Percentiles rank a stretch among this genome's conserved stretches.
Conservation (phyloP, 331 rosid genomes). For the Cydonia oblonga region DNA sequence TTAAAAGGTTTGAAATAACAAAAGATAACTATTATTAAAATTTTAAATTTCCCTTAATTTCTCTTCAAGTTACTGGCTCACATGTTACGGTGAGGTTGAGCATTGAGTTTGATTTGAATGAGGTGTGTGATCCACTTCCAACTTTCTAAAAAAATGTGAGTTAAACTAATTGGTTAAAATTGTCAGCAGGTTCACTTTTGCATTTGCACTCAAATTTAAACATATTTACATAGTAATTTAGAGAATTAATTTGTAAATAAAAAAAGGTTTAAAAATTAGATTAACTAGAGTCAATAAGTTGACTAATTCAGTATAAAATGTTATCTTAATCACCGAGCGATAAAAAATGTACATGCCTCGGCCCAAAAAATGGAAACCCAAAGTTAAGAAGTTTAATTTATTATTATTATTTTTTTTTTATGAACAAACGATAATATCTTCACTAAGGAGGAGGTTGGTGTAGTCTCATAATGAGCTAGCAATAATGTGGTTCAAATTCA, state of each 20-base stretch:
- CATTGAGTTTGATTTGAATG: background rate
- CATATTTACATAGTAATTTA: too few relatives aligned
- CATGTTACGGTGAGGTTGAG: background rate
- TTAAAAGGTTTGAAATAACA: background rate
- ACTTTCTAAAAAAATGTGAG: background rate
- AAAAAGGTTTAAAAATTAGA: background rate
- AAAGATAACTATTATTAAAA: background rate
- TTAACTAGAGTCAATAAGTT: background rate
- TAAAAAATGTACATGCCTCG: background rate
- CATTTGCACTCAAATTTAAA: too few relatives aligned
- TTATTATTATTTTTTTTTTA: too few relatives aligned
- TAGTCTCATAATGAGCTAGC: accelerated
- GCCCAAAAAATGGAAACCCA: background rate
- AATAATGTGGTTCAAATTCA: too few relatives aligned
- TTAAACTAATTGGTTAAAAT: too few relatives aligned
- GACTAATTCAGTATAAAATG: too few relatives aligned
- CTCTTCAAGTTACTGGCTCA: background rate
- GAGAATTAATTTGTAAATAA: too few relatives aligned
- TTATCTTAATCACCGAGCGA: background rate
- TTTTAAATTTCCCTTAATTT: background rate
- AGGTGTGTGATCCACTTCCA: background rate
- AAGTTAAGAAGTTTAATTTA: background rate
- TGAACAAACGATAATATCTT: too few relatives aligned
- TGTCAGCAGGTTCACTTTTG: background rate
- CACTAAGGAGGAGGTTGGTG: accelerated